Conservation (phyloP, 2,329 filamentous ascomycete genomes). For the Taxawa tesnikishii region DNA sequence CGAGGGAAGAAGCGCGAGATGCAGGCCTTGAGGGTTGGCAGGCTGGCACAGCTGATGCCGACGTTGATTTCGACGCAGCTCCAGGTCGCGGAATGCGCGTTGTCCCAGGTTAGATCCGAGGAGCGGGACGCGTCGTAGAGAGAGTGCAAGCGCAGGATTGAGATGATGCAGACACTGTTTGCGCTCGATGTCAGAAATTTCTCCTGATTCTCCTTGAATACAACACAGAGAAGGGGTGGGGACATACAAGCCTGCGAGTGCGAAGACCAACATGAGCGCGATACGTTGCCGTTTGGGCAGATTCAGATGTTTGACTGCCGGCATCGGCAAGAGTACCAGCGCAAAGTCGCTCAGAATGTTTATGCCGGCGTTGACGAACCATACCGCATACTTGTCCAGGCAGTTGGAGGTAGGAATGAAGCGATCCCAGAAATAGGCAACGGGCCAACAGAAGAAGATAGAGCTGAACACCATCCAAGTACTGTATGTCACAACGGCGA, state of each 20-base stretch:
- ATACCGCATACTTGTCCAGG: constrained; percentile 4
- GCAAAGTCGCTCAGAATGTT: constrained; percentile 9
- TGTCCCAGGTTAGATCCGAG: constrained; percentile 7
- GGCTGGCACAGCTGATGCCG: constrained; percentile 10
- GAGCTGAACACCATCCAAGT: constrained; percentile 5
- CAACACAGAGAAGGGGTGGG: too few relatives aligned
- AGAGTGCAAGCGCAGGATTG: constrained; percentile 9
- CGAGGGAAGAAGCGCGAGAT: constrained; percentile 5
- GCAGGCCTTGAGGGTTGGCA: constrained; percentile 10
- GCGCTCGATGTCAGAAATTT: neutral
- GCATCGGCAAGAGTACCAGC: constrained; percentile 8
- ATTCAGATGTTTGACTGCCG: constrained; percentile 6
- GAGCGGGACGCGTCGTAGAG: constrained; percentile 7
- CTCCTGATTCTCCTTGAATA: too few relatives aligned
- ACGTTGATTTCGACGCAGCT: constrained; percentile 9
- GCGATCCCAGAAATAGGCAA: constrained; percentile 6
- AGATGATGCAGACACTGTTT: constrained; percentile 9
- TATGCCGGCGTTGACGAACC: constrained; percentile 7
- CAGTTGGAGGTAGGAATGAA: constrained; percentile 1
- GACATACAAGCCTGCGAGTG: constrained; percentile 10
- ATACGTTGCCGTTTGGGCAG: constrained; percentile 7
- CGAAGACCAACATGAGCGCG: constrained; percentile 8
- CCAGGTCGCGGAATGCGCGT: constrained; percentile 9
- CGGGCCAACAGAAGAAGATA: constrained; percentile 7
- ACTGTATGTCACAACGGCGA: constrained; percentile 13